Evolutionary conservation across 345 rosid species (phyloP).

Genomic region (Hevea brasiliensis): DNA sequence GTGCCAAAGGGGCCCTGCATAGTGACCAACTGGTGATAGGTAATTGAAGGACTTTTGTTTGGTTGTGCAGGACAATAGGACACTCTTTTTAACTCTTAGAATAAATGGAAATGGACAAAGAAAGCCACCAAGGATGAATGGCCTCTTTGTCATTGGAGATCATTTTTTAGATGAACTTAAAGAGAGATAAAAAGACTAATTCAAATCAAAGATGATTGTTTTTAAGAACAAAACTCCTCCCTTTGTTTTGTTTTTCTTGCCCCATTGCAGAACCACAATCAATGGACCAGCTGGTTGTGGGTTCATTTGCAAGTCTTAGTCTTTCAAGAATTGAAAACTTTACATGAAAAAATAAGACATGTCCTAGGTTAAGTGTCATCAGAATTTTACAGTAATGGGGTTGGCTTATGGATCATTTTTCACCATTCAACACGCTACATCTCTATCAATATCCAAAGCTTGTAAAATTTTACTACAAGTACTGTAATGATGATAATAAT

Average conservation of each 20-base stretch:
- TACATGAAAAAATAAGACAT: neutral
- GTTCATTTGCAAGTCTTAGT: neutral
- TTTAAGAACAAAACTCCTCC: neutral
- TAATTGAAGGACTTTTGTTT: slow-evolving; percentile 37
- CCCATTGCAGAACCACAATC: neutral
- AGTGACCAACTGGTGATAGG: slow-evolving; percentile 21
- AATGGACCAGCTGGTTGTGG: neutral
- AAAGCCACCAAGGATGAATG: slow-evolving; percentile 28
- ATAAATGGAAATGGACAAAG: slow-evolving; percentile 32
- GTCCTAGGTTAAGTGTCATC: neutral
- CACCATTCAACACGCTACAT: no score
- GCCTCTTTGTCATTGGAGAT: slow-evolving; percentile 8
- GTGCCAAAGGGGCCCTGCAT: slow-evolving; percentile 40
- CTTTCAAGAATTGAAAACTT: neutral
- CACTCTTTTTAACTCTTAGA: slow-evolving; percentile 7
- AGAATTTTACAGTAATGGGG: no score
- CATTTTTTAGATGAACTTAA: neutral
- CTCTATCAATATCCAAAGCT: no score
- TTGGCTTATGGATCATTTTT: no score
- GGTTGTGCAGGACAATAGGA: slow-evolving; percentile 32
- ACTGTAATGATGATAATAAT: neutral
- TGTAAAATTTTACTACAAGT: no score
- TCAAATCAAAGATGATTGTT: neutral
- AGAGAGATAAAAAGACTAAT: neutral
- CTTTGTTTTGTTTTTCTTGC: neutral